Evolutionary conservation across 441 rosid genomes (phyloP), one percentile per base, ranked within the genome.

Genomic region (Euphorbia celastroides): DNA sequence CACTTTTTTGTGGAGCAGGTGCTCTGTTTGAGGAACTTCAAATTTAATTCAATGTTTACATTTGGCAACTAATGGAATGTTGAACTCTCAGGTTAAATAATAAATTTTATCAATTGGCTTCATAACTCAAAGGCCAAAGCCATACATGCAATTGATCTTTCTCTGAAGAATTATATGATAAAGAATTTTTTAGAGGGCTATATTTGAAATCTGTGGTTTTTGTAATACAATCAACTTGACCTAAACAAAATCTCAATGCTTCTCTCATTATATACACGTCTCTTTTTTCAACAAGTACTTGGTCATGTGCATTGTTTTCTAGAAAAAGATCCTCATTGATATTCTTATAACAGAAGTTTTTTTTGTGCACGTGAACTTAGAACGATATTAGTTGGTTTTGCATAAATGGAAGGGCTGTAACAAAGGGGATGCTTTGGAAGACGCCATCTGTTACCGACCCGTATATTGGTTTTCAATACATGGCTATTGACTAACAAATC

Each of bases 401-500:
- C 48, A 23, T 56, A 17, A 41, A n/a, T 54, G 63, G 55, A 42
- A 52, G 13, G 32, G 56, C 64, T 60, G 19, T 57, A 14, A 42
- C 38, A n/a, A n/a, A n/a, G n/a, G n/a, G n/a, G n/a, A n/a, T n/a
- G n/a, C n/a, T n/a, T n/a, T n/a, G n/a, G n/a, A n/a, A n/a, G n/a
- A n/a, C n/a, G n/a, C n/a, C n/a, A n/a, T n/a, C n/a, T n/a, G n/a
- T n/a, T n/a, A n/a, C n/a, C n/a, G n/a, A n/a, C n/a, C n/a, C n/a
- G n/a, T n/a, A n/a, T n/a, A n/a, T n/a, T n/a, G n/a, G n/a, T n/a
- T 51, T 68, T 60, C n/a, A 7, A 52, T 20, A 25, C 58, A 51
- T 67, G 34, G 25, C 36, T n/a, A n/a, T n/a, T 79, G 60, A 74
- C 64, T 38, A 58, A 36, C 7, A 13, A 46, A 69, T 57, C 62